Base-by-base conservation (phyloP, 164 flowering plant species). In the Macadamia tetraphylla region DNA sequence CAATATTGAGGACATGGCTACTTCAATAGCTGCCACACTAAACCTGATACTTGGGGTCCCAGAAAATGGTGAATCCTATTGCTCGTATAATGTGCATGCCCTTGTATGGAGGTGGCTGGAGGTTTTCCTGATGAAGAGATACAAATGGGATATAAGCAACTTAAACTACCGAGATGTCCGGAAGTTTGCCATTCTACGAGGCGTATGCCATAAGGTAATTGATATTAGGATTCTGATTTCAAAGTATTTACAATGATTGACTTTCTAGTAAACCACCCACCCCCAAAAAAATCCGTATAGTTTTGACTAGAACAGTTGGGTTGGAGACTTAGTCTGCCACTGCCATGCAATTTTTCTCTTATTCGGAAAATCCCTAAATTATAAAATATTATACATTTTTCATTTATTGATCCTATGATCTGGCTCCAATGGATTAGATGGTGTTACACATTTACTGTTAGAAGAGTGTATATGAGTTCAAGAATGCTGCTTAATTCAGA, bases 131-230 rank as follows among this genome's bases (percentile, higher is more conserved):
- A 76, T 70, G 84, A 90, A 92, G 77, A 84, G 99, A 73, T 94
- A 83, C 83, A 90, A 79, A n/a, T 94, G 97, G 97, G 88, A 94
- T 79, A 72, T 89, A 73, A 83, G 73, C 77, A 79, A 76, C 58
- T 68, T 78, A 63, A 81, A 86, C 76, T 88, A 79, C 84, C 82
- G 74, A 67, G 97, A 89, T 62, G 75, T 92, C 56, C 78, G 99
- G 73, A 94, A 92, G 74, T 86, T 87, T 76, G 91, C 97, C 59
- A 81, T 94, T 73, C 75, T 94, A 12, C 88, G 97, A 55, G 99
- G 99, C 57, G 76, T 94, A 67, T 92, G 97, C 76, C 95, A 94
- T 55, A 94, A 94, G 97, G 99, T 91, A 83, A 68, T 29, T 31
- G 2, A 49, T 29, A 48, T 18, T 56, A 32, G 30, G 15, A 13